These are phyloP conservation scores for Trametes maxima DNA, from an alignment of 768 basidiomycete genomes.

Conservation along the genomic window DNA sequence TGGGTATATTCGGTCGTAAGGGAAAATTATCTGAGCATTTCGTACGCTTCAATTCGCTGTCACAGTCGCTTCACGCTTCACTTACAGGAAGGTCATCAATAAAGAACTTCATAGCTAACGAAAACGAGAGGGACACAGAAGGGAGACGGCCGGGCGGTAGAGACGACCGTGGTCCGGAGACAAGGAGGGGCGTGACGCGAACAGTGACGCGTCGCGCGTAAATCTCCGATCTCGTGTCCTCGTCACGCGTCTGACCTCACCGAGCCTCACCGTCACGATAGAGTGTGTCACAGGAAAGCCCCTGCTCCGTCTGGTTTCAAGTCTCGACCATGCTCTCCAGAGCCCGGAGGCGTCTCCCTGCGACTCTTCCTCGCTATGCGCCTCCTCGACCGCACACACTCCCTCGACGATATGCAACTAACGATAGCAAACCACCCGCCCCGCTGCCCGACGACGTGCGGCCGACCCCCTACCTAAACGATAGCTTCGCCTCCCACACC, in stretches of 20 bases:
- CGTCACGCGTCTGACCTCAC: background rate
- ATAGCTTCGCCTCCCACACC: slow-evolving; percentile 39
- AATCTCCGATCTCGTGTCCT: slow-evolving; percentile 3
- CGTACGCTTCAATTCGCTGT: background rate
- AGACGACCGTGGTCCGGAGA: slow-evolving; percentile 22
- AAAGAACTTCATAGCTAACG: slow-evolving; percentile 36
- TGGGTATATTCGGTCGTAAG: slow-evolving; percentile 95
- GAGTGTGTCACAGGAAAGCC: slow-evolving; percentile 8
- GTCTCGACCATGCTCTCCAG: slow-evolving; percentile 29
- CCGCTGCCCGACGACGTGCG: slow-evolving; percentile 2
- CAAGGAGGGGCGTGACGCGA: slow-evolving; percentile 12
- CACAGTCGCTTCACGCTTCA: background rate
- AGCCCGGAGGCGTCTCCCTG: slow-evolving; percentile 20
- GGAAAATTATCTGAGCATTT: slow-evolving; percentile 73
- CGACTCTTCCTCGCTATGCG: slow-evolving; percentile 5
- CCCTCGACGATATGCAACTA: slow-evolving; percentile 17
- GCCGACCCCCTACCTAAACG: slow-evolving; percentile 23
- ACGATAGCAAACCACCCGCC: slow-evolving; percentile 10
- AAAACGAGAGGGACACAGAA: background rate
- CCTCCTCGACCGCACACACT: background rate
- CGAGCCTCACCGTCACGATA: slow-evolving; percentile 1
- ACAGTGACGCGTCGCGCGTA: slow-evolving; percentile 11
- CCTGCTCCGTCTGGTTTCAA: background rate
- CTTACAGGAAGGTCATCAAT: slow-evolving; percentile 50
- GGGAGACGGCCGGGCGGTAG: slow-evolving; percentile 1